Evolutionary conservation across 1,284 basidiomycete species (phyloP), one percentile per base, ranked within the genome.

Genomic region (Neolentinus lepideus): DNA sequence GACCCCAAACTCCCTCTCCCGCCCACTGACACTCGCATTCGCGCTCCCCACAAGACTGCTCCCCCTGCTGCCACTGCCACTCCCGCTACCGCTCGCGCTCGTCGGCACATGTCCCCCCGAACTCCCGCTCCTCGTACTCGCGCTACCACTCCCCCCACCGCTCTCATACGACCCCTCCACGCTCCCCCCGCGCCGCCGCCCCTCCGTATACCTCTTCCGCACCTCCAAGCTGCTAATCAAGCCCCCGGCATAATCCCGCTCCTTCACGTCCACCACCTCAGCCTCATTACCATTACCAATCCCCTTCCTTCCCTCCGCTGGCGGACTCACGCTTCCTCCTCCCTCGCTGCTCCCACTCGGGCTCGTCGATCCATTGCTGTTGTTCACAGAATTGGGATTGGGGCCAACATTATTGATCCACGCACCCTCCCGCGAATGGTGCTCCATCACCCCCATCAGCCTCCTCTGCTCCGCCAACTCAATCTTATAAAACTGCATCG

Each of bases 381-480:
- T n/a, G n/a, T n/a, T n/a, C n/a, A n/a, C n/a, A n/a, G n/a, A n/a
- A n/a, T n/a, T n/a, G n/a, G n/a, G n/a, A n/a, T n/a, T n/a, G n/a
- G n/a, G n/a, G n/a, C n/a, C n/a, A n/a, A 31, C 29, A 31, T 31
- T 22, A 21, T 36, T 19, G 6, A 3, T 26, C 14, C 11, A 4
- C 6, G 27, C 66, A 47, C 70, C 70, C 64, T 85, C 83, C 62
- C 69, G 80, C 2, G 88, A 82, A 67, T 98, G 95, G 69, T 92
- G 90, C 53, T 92, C 85, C 93, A 98, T 95, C 46, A 98, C 85
- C 3, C 88, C 86, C 72, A 94, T 91, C 48, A 99, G 72, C 2
- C 96, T 76, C 54, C 85, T 78, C 71, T 97, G 95, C 72, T 99
- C 96, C 2, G 89, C 88, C 6, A 92, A 77, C 66, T 97, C 94